Conservation (phyloP, 2,329 filamentous ascomycete genomes). For the Epichloe scottii region DNA sequence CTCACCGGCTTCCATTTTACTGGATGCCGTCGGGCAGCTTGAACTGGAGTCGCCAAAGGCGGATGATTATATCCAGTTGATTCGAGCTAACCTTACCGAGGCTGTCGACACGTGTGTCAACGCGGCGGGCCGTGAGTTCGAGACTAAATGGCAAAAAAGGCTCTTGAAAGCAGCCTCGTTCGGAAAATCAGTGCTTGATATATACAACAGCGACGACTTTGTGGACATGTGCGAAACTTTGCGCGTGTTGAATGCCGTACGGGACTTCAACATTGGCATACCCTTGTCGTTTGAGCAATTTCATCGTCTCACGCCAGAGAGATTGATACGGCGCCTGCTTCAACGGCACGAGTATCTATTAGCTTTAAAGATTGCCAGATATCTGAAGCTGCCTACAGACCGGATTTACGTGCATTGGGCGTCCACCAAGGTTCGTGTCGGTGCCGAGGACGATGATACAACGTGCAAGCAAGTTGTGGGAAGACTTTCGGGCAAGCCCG, state of each 20-base stretch:
- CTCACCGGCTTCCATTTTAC: slow-evolving; percentile 78
- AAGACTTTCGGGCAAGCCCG: slow-evolving; percentile 73
- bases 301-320: slow-evolving; percentile 77
- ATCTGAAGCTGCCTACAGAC: slow-evolving; percentile 74
- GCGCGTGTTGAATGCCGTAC: slow-evolving; percentile 81
- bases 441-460: slow-evolving; percentile 73
- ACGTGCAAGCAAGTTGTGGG: slow-evolving; percentile 81
- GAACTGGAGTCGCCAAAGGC: slow-evolving; percentile 93
- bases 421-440: slow-evolving; percentile 79
- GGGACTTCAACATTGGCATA: slow-evolving; percentile 82
- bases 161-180: slow-evolving; percentile 94
- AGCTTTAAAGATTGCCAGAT: slow-evolving; percentile 77
- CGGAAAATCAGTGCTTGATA: slow-evolving; percentile 90
- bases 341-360: slow-evolving; percentile 86
- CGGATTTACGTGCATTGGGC: slow-evolving; percentile 96
- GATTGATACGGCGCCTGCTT: slow-evolving; percentile 72
- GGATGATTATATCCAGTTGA: slow-evolving; percentile 94
- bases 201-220: slow-evolving; percentile 97
- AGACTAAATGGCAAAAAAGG: slow-evolving; percentile 84
- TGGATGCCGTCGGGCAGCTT: slow-evolving; percentile 84
- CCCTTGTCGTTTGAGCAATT: slow-evolving; percentile 92
- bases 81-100: slow-evolving; percentile 74
- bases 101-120: slow-evolving; percentile 90
- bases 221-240: slow-evolving; percentile 96
- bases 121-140: slow-evolving; percentile 86